Evolutionary conservation across 176 grass and related monocot species (phyloP).

Genomic region (Triticum turgidum): DNA sequence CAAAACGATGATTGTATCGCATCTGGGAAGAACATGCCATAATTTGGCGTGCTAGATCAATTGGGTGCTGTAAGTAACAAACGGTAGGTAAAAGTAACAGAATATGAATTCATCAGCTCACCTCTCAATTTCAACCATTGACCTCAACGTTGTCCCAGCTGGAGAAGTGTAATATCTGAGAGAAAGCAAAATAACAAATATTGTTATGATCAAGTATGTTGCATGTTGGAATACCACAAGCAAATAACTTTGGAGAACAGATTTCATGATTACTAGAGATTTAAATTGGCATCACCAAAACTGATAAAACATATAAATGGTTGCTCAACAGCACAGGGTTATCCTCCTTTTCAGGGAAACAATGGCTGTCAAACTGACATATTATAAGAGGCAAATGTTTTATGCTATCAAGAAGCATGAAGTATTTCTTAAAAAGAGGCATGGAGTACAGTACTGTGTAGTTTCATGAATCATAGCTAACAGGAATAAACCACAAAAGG

Average conservation of each 20-base stretch:
- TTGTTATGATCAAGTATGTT: slow-evolving; percentile 8
- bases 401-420: too few relatives aligned
- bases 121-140: slow-evolving; percentile 56
- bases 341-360: too few relatives aligned
- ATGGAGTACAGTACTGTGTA: not conserved
- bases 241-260: not conserved
- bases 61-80: not conserved
- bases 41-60: not conserved
- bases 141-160: slow-evolving; percentile 58
- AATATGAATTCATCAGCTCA: slow-evolving; percentile 26
- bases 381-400: slow-evolving; percentile 4
- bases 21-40: not conserved
- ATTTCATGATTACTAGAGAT: not conserved
- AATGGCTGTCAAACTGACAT: not conserved
- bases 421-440: too few relatives aligned
- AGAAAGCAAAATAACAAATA: slow-evolving; percentile 24
- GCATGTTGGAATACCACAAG: slow-evolving; percentile 3
- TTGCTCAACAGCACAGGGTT: not conserved
- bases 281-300: slow-evolving; percentile 17
- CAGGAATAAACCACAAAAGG: slow-evolving; percentile 15
- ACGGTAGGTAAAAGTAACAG: not conserved
- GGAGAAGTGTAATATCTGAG: slow-evolving; percentile 69
- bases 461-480: slow-evolving; percentile 14
- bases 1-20: slow-evolving; percentile 6
- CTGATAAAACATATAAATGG: not conserved